phyloP scores from a whole-genome alignment of 371 early-diverging fungal genomes.

The Mucor ambiguus region DNA sequence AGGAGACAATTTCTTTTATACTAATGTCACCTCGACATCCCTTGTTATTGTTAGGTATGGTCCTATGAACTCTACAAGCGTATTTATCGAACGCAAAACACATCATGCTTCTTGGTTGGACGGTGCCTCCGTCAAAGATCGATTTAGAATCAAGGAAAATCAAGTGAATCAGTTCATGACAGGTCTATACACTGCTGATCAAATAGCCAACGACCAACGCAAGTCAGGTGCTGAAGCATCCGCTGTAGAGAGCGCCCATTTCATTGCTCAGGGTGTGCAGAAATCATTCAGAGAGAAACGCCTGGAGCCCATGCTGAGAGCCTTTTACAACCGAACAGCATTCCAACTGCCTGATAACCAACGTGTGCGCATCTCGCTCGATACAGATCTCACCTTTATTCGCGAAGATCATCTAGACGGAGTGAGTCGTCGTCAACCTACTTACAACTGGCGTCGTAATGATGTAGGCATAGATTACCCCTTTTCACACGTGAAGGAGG shows the following conservation, averaged over 20 bases:
- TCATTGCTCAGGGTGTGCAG: conserved; percentile 69
- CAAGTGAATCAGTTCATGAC: conserved; percentile 49
- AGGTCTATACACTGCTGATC: conserved; percentile 74
- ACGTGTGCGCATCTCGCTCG: conserved; percentile 92
- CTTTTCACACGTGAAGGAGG: conserved; percentile 75
- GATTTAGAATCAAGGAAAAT: conserved; percentile 48
- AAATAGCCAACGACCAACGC: conserved; percentile 77
- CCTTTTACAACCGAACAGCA: conserved; percentile 97
- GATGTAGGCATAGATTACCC: conserved; percentile 87
- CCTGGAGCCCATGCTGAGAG: conserved; percentile 84
- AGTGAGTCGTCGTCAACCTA: conserved; percentile 45
- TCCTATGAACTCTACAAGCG: conserved; percentile 47
- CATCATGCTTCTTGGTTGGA: conserved; percentile 96
- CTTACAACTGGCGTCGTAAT: conserved; percentile 86
- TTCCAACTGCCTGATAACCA: conserved; percentile 98
- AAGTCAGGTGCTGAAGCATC: conserved; percentile 65
- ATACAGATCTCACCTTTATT: conserved; percentile 96
- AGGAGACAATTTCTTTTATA: background rate
- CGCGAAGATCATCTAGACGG: conserved; percentile 88
- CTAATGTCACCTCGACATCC: conserved; percentile 32
- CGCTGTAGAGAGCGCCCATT: conserved; percentile 16
- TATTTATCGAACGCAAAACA: conserved; percentile 97
- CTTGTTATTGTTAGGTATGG: conserved; percentile 61
- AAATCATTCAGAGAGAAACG: conserved; percentile 69
- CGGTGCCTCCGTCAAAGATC: conserved; percentile 73